phyloP scores from a whole-genome alignment of 176 grass and related monocot genomes.

The Saccharum spontaneum region DNA sequence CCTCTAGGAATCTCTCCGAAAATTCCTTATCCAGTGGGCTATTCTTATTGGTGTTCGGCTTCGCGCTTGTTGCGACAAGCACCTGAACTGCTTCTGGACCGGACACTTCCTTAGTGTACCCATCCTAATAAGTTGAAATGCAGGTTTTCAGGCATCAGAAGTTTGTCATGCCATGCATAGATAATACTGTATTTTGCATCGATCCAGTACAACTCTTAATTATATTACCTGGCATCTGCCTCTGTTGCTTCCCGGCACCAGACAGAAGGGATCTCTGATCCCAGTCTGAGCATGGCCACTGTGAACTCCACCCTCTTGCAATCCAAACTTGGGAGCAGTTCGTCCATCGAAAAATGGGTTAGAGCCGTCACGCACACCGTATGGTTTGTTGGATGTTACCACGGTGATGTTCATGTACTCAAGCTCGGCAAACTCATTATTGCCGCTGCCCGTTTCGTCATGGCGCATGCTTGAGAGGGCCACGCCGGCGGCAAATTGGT shows the following conservation, averaged over 20 bases:
- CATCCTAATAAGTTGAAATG: slow-evolving; percentile 49
- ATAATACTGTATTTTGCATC: not conserved
- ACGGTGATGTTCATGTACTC: slow-evolving; percentile 80
- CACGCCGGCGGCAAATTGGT: slow-evolving; percentile 67
- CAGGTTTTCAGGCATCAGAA: not conserved
- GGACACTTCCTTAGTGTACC: slow-evolving; percentile 72
- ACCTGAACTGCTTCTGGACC: slow-evolving; percentile 53
- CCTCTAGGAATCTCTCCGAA: slow-evolving; percentile 68
- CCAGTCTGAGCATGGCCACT: slow-evolving; percentile 86
- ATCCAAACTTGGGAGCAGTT: slow-evolving; percentile 57
- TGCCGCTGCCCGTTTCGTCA: slow-evolving; percentile 37
- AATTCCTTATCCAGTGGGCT: slow-evolving; percentile 64
- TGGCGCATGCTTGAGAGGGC: slow-evolving; percentile 66
- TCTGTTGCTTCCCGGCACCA: slow-evolving; percentile 46
- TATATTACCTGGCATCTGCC: slow-evolving; percentile 73
- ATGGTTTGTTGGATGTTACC: slow-evolving; percentile 76
- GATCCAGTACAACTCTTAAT: not conserved
- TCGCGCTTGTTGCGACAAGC: slow-evolving; percentile 21
- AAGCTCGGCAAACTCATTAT: slow-evolving; percentile 89
- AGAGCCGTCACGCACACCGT: slow-evolving; percentile 61
- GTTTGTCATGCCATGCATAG: not conserved
- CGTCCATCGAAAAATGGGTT: slow-evolving; percentile 71
- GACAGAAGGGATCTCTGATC: slow-evolving; percentile 65
- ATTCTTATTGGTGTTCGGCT: slow-evolving; percentile 48
- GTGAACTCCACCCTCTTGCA: slow-evolving; percentile 59